These are phyloP conservation scores for Chlamydomonas incerta DNA, from an alignment of 139 green algal genomes.

Conservation along the genomic window DNA sequence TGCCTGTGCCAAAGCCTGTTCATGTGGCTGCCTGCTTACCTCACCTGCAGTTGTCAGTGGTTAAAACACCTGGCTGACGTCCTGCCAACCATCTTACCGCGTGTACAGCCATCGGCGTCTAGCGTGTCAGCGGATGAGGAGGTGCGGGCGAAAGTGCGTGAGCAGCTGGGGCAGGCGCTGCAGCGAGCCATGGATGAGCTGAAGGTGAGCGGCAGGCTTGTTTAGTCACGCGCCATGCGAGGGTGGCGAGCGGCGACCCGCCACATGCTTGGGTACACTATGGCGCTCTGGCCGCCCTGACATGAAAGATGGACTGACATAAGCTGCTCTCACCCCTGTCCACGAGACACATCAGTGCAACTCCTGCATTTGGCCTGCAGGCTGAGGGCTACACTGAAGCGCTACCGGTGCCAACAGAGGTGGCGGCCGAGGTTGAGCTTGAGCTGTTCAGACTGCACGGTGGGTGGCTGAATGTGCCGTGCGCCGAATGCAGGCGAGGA, in stretches of 20 bases:
- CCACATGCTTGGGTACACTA: too few relatives aligned
- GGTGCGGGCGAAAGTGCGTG: conserved; percentile 43
- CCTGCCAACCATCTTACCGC: too few relatives aligned
- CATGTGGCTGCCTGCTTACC: too few relatives aligned
- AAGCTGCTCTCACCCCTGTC: too few relatives aligned
- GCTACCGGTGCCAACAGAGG: conserved; percentile 10
- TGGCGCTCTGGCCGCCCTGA: too few relatives aligned
- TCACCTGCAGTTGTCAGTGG: too few relatives aligned
- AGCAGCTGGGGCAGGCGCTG: conserved; percentile 34
- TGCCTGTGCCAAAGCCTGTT: too few relatives aligned
- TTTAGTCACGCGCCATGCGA: too few relatives aligned
- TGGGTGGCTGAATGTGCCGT: conserved; percentile 1
- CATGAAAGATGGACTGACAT: too few relatives aligned
- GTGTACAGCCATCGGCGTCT: background rate
- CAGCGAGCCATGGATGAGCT: conserved; percentile 44
- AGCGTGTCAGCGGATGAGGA: conserved; percentile 44
- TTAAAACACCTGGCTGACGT: too few relatives aligned
- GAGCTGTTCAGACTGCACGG: conserved; percentile 64
- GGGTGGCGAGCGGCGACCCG: too few relatives aligned
- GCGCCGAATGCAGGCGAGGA: background rate
- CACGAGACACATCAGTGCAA: too few relatives aligned
- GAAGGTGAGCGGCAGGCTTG: background rate
- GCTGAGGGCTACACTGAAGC: conserved; percentile 45
- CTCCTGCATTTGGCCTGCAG: background rate
- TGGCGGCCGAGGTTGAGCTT: conserved; percentile 60